Percentiles rank a stretch among this genome's conserved stretches.
Conservation (phyloP, 1,284 basidiomycete species). For the Rhodotorula sp. region DNA sequence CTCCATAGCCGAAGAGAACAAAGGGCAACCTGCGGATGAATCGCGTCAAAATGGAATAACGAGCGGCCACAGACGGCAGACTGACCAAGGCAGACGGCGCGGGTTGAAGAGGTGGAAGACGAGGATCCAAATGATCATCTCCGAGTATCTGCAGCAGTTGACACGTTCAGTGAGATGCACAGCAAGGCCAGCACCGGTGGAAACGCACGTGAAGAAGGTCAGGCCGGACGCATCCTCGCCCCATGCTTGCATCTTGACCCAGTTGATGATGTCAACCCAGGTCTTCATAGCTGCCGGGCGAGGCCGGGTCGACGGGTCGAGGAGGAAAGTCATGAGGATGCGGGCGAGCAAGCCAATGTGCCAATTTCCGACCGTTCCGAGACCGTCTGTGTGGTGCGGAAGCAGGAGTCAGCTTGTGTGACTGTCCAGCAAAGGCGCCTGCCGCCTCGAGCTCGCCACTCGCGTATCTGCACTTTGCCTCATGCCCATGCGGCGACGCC, state of each 20-base stretch:
- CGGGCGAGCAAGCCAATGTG: constrained; percentile 63
- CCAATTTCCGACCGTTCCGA: constrained; percentile 50
- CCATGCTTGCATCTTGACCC: constrained; percentile 54
- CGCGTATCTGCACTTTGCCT: too few relatives aligned
- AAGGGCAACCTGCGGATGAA: constrained; percentile 25
- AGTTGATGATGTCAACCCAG: constrained; percentile 66
- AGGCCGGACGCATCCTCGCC: constrained; percentile 13
- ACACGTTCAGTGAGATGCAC: too few relatives aligned
- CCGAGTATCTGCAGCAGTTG: background rate
- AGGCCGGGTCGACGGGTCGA: constrained; percentile 61
- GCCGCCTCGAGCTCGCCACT: too few relatives aligned
- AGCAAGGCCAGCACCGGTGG: background rate
- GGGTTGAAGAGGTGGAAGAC: constrained; percentile 32
- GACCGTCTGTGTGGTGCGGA: constrained; percentile 28
- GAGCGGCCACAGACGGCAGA: background rate
- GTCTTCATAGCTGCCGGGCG: constrained; percentile 60
- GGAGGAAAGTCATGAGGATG: constrained; percentile 61
- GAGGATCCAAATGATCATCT: constrained; percentile 32
- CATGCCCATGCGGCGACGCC: too few relatives aligned
- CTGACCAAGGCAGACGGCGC: constrained; percentile 28
- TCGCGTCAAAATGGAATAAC: background rate
- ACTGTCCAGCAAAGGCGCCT: too few relatives aligned
- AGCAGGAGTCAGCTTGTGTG: background rate
- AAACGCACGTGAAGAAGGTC: constrained; percentile 27
- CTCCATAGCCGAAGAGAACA: constrained; percentile 34